Conservation (phyloP, 108 stramenopile genomes). For the Chaetoceros muelleri region DNA sequence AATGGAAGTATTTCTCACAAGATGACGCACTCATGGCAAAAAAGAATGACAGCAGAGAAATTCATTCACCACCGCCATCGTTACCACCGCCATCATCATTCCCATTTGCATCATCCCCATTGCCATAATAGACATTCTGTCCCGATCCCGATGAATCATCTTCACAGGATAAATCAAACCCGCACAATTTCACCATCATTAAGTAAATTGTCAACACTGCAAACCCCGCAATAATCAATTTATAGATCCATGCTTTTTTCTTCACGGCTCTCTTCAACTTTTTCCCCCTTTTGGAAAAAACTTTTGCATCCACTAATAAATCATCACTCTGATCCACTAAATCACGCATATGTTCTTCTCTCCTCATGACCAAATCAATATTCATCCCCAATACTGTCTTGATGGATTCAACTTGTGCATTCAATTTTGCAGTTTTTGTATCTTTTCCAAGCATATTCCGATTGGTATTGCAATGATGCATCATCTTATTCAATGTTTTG, state of each 20-base stretch:
- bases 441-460: conserved; percentile 29
- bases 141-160: background rate
- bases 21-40: no score
- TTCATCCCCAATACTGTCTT: conserved; percentile 52
- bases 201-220: conserved; percentile 6
- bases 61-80: no score
- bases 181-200: conserved; percentile 4
- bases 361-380: conserved; percentile 43
- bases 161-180: conserved; percentile 3
- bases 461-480: conserved; percentile 71
- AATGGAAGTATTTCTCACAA: no score
- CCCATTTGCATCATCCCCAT: background rate
- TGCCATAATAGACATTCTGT: no score
- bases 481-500: conserved; percentile 33
- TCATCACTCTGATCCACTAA: conserved; percentile 39
- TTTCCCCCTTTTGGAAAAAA: conserved; percentile 27
- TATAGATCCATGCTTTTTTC: conserved; percentile 11
- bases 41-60: no score
- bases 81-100: background rate
- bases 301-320: conserved; percentile 39
- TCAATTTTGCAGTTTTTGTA: conserved; percentile 21
- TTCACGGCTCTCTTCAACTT: conserved; percentile 10
- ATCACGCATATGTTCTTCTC: conserved; percentile 35
- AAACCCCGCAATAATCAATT: conserved; percentile 9
- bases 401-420: conserved; percentile 57